Evolutionary conservation across 108 stramenopile genomes (phyloP).

Genomic region (Skeletonema tropicum): DNA sequence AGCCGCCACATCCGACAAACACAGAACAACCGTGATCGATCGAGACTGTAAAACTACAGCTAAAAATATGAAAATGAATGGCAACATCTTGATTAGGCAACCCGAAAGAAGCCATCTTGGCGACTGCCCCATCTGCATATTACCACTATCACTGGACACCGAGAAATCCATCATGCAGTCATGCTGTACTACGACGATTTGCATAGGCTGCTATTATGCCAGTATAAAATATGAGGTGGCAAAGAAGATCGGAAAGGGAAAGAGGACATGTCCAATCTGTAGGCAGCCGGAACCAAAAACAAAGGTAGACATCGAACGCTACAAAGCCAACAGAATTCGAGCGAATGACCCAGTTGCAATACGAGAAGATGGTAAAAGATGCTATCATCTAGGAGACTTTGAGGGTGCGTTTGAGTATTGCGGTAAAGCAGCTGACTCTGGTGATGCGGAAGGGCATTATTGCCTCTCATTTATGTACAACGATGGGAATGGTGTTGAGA

Average conservation of each 20-base stretch:
- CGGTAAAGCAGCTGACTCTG: neutral
- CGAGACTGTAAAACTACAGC: too few species aligned
- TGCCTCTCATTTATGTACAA: neutral
- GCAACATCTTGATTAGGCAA: neutral
- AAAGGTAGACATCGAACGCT: neutral
- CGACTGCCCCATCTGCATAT: constrained; percentile 3
- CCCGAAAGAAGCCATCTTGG: constrained; percentile 6
- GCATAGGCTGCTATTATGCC: neutral
- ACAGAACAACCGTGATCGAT: too few species aligned
- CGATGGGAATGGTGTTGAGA: neutral
- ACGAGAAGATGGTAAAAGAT: neutral
- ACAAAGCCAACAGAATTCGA: neutral
- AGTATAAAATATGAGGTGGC: neutral
- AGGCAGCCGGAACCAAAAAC: neutral
- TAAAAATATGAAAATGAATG: too few species aligned
- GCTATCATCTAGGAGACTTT: neutral
- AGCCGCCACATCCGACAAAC: too few species aligned
- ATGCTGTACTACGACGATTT: neutral
- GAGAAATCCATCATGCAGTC: neutral
- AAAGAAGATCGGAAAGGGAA: neutral
- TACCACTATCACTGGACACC: neutral
- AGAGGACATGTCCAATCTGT: neutral
- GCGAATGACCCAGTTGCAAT: constrained; percentile 3
- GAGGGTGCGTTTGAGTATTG: neutral
- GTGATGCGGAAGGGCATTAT: neutral